A percentile compares a stretch with the other conserved stretches of the same genome.
Evolutionary conservation across 495 filamentous ascomycete species (phyloP).

Genomic region (Aspergillus funiculosus): DNA sequence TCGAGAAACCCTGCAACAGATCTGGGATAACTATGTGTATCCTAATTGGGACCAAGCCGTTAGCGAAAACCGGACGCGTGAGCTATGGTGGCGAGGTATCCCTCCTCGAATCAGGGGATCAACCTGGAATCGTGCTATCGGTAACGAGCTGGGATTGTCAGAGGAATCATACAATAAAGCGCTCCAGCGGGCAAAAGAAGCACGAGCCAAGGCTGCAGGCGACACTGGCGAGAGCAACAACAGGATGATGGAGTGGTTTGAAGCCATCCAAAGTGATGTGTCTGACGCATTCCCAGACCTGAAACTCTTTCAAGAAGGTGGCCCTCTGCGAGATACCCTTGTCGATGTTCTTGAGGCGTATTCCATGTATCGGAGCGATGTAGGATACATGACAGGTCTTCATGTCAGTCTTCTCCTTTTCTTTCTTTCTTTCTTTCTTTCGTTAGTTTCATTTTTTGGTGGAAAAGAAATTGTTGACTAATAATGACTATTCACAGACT

Average conservation of each 20-base stretch:
- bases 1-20: slow-evolving; percentile 55
- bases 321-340: slow-evolving; percentile 68
- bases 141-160: slow-evolving; percentile 78
- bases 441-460: too few species aligned
- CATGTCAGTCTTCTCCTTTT: slow-evolving; percentile 40
- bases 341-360: slow-evolving; percentile 83
- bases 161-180: slow-evolving; percentile 74
- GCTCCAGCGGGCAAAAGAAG: slow-evolving; percentile 63
- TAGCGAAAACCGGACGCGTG: slow-evolving; percentile 67
- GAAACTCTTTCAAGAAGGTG: slow-evolving; percentile 73
- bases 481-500: slow-evolving; percentile 41
- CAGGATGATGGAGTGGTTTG: slow-evolving; percentile 55
- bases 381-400: slow-evolving; percentile 82
- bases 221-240: slow-evolving; percentile 45
- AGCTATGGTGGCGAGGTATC: slow-evolving; percentile 92
- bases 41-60: slow-evolving; percentile 79
- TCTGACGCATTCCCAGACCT: slow-evolving; percentile 70
- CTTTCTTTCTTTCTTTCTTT: too few species aligned
- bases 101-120: slow-evolving; percentile 69
- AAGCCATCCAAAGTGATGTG: slow-evolving; percentile 64
- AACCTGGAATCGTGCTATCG: slow-evolving; percentile 84
- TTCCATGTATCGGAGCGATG: slow-evolving; percentile 87
- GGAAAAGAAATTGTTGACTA: slow-evolving; percentile 16
- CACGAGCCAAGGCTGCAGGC: slow-evolving; percentile 46
- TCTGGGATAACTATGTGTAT: slow-evolving; percentile 85